Percentiles rank a stretch among this genome's conserved stretches.
phyloP scores from a whole-genome alignment of 2,329 filamentous ascomycete genomes.

The Gnomoniopsis sp. region DNA sequence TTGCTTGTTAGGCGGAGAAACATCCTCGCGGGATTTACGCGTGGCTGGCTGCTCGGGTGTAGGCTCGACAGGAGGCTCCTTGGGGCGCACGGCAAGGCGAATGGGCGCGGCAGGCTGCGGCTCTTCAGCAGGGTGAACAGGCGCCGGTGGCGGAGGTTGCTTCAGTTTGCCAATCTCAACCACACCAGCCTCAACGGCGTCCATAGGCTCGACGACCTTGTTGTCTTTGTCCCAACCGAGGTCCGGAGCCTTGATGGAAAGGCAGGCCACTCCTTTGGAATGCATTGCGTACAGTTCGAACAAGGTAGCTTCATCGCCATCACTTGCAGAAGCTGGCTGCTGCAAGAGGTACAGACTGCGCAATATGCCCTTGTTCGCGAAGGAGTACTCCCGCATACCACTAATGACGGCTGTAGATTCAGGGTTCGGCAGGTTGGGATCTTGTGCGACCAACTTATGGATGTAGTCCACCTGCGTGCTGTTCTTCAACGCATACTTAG shows the following conservation, averaged over 20 bases:
- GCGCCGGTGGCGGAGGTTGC: conserved; percentile 41
- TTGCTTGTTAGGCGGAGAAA: conserved; percentile 34
- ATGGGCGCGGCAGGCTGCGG: conserved; percentile 24
- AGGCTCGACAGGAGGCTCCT: conserved; percentile 24
- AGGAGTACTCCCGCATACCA: conserved; percentile 92
- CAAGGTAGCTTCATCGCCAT: conserved; percentile 67
- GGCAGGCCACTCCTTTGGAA: conserved; percentile 89
- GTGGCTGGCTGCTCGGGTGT: conserved; percentile 24
- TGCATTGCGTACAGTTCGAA: conserved; percentile 98
- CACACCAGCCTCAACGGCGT: conserved; percentile 70
- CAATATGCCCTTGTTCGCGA: conserved; percentile 79
- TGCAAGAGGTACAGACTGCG: conserved; percentile 87
- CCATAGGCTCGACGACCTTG: conserved; percentile 75
- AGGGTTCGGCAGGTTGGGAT: conserved; percentile 72
- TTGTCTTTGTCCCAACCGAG: conserved; percentile 89
- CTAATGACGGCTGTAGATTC: conserved; percentile 97
- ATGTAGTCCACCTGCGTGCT: conserved; percentile 89
- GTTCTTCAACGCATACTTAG: conserved; percentile 79
- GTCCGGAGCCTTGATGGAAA: conserved; percentile 83
- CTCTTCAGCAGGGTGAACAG: conserved; percentile 37
- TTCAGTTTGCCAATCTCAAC: conserved; percentile 73
- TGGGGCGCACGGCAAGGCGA: conserved; percentile 30
- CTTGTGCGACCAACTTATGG: conserved; percentile 69
- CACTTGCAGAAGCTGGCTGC: conserved; percentile 61
- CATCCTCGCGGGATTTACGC: conserved; percentile 26